Evolutionary conservation across 202 grass and related monocot species (phyloP).

Genomic region (Setaria italica): DNA sequence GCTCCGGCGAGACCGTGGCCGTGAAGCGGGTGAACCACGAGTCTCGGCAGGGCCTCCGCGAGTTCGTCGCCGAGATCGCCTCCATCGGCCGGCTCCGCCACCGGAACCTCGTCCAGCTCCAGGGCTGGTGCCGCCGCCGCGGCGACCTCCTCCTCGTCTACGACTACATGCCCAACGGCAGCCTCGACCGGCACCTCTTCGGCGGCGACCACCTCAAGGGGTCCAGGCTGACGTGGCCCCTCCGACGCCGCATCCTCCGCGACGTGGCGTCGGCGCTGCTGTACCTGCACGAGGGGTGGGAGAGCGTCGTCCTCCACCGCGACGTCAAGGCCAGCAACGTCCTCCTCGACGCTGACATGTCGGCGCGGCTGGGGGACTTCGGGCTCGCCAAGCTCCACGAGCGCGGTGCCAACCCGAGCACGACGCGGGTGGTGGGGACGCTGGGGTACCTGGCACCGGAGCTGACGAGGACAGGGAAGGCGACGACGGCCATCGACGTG

Average conservation of each 20-base stretch:
- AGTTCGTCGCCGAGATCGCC: slow-evolving; percentile 77
- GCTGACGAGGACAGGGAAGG: slow-evolving; percentile 61
- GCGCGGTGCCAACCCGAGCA: slow-evolving; percentile 70
- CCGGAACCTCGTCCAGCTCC: slow-evolving; percentile 70
- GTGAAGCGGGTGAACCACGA: slow-evolving; percentile 72
- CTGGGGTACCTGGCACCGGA: slow-evolving; percentile 74
- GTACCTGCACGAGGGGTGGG: slow-evolving; percentile 82
- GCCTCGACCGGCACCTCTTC: slow-evolving; percentile 63
- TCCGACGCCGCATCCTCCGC: slow-evolving; percentile 49
- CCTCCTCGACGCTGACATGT: slow-evolving; percentile 61
- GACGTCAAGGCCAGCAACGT: slow-evolving; percentile 77
- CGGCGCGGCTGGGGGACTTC: slow-evolving; percentile 65
- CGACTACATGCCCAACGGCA: slow-evolving; percentile 78
- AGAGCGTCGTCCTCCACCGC: slow-evolving; percentile 71
- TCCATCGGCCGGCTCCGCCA: slow-evolving; percentile 72
- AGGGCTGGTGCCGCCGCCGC: slow-evolving; percentile 71
- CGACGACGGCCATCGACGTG: slow-evolving; percentile 55
- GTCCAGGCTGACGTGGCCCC: slow-evolving; percentile 45
- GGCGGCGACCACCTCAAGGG: background rate
- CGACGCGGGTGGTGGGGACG: slow-evolving; percentile 68
- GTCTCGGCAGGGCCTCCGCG: slow-evolving; percentile 60
- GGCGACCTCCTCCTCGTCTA: slow-evolving; percentile 71
- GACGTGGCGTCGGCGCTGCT: slow-evolving; percentile 65
- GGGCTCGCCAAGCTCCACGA: slow-evolving; percentile 75
- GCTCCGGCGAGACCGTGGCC: slow-evolving; percentile 45